Conservation (phyloP, 2,329 filamentous ascomycete genomes). For the Trichothecium roseum region DNA sequence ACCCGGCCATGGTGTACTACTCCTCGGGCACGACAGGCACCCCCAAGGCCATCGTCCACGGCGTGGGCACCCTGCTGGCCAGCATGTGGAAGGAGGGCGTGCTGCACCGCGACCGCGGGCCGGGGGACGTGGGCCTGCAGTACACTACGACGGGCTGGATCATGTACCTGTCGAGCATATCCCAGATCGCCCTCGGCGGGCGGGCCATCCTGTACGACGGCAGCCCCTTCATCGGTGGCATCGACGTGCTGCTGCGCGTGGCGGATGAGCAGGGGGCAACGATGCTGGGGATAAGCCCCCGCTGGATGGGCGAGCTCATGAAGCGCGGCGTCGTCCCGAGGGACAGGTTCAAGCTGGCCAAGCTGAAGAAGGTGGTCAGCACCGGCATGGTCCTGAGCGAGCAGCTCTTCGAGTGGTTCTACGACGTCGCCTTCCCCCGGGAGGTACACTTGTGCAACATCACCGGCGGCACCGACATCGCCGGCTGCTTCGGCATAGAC, state of each 20-base stretch:
- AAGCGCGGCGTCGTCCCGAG: constrained; percentile 53
- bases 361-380: constrained; percentile 50
- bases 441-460: constrained; percentile 62
- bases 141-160: constrained; percentile 74
- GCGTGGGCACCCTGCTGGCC: constrained; percentile 53
- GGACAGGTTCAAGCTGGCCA: constrained; percentile 50
- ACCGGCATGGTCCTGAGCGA: constrained; percentile 79
- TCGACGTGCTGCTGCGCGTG: constrained; percentile 51
- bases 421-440: constrained; percentile 60
- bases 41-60: constrained; percentile 81
- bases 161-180: constrained; percentile 64
- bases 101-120: constrained; percentile 32
- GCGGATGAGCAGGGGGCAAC: constrained; percentile 56
- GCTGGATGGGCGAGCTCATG: constrained; percentile 65
- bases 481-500: constrained; percentile 49
- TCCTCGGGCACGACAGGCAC: constrained; percentile 73
- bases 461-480: constrained; percentile 67
- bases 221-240: constrained; percentile 64
- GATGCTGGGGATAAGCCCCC: constrained; percentile 63
- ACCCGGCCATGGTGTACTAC: constrained; percentile 71
- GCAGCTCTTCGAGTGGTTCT: constrained; percentile 68
- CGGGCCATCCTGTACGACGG: constrained; percentile 70
- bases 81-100: constrained; percentile 46
- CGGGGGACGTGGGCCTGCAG: constrained; percentile 36
- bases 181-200: constrained; percentile 47